Evolutionary conservation across 139 green algal genomes (phyloP).

Genomic region (Desmodesmus armatus): DNA sequence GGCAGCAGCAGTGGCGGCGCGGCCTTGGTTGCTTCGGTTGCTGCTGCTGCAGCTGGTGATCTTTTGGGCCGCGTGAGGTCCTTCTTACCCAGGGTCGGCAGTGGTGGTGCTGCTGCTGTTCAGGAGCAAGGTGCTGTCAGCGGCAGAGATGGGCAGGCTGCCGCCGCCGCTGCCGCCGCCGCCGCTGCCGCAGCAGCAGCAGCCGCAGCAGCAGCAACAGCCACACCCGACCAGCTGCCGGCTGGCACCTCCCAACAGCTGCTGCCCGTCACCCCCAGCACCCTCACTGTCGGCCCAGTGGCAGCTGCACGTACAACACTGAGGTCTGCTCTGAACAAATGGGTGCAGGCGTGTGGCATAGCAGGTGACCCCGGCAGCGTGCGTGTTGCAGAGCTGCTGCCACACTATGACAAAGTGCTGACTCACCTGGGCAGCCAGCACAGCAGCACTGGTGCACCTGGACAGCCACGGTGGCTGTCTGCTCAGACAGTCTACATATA

Average conservation of each 20-base stretch:
- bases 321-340: too few relatives aligned
- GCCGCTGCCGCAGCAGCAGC: neutral
- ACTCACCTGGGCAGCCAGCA: neutral
- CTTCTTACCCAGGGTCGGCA: neutral
- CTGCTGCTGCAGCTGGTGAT: neutral
- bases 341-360: too few relatives aligned
- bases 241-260: neutral
- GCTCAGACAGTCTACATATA: neutral
- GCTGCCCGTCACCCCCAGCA: too few relatives aligned
- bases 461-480: neutral
- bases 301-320: too few relatives aligned
- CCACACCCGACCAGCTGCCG: neutral
- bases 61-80: neutral
- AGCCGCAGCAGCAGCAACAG: neutral
- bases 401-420: neutral
- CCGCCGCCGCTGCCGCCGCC: too few relatives aligned
- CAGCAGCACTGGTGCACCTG: neutral
- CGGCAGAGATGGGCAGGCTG: neutral
- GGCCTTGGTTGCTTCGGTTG: neutral
- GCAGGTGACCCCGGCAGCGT: too few relatives aligned
- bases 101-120: conserved; percentile 2
- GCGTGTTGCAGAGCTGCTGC: too few relatives aligned
- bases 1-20: neutral
- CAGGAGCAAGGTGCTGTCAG: neutral
- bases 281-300: too few relatives aligned